Percentiles rank a stretch among this genome's conserved stretches.
Evolutionary conservation across 2,329 filamentous ascomycete species (phyloP).

Genomic region (Penicillium sp.): DNA sequence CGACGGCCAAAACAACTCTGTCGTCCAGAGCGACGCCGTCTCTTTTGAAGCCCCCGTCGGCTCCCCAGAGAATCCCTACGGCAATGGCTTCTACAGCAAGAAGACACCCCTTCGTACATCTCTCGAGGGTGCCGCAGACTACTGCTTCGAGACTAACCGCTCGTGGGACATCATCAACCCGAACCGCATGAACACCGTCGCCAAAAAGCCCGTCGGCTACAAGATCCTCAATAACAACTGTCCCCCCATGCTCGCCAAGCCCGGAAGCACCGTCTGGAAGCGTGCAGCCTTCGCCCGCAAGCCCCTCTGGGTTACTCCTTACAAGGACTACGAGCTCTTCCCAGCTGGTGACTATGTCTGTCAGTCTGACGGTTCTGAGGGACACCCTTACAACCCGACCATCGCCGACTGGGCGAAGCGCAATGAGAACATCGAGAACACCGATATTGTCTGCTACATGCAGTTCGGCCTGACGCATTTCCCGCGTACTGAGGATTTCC

Average conservation of each 20-base stretch:
- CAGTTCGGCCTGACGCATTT: constrained; percentile 54
- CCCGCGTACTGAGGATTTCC: constrained; percentile 46
- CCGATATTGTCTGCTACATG: constrained; percentile 50
- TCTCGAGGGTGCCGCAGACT: constrained; percentile 43
- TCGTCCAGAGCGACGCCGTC: constrained; percentile 45
- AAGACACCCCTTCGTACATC: constrained; percentile 37
- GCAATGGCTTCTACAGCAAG: constrained; percentile 51
- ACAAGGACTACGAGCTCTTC: constrained; percentile 52
- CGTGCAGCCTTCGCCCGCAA: constrained; percentile 53
- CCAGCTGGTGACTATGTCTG: constrained; percentile 54
- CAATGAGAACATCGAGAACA: constrained; percentile 48
- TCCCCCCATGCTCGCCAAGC: constrained; percentile 39
- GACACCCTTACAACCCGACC: constrained; percentile 39
- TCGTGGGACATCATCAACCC: constrained; percentile 25
- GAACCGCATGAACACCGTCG: constrained; percentile 17
- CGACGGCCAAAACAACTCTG: constrained; percentile 70
- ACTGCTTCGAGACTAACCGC: constrained; percentile 44
- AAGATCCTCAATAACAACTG: constrained; percentile 25
- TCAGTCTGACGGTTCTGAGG: constrained; percentile 44
- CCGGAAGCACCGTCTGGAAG: constrained; percentile 48
- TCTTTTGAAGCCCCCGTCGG: constrained; percentile 50
- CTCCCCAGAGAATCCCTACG: constrained; percentile 60
- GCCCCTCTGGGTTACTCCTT: constrained; percentile 50
- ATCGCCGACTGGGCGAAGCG: constrained; percentile 32
- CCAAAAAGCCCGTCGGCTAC: constrained; percentile 23